Evolutionary conservation across 305 asterid genomes (phyloP).

Genomic region (Fraxinus velutina): DNA sequence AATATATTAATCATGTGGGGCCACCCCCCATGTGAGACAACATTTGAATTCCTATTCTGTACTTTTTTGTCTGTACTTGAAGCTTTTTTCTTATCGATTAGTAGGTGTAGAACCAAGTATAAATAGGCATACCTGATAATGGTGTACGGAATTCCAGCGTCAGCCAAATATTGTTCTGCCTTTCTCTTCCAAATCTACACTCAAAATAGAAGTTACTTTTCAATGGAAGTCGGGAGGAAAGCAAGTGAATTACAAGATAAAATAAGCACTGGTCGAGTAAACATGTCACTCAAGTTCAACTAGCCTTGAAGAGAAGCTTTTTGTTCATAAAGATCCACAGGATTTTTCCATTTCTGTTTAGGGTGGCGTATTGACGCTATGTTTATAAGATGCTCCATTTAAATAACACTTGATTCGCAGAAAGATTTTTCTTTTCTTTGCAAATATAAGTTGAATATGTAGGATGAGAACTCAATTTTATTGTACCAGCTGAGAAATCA

Average conservation of each 20-base stretch:
- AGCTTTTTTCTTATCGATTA: background rate
- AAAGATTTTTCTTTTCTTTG: background rate
- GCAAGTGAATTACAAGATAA: background rate
- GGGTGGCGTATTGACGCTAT: background rate
- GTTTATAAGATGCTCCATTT: background rate
- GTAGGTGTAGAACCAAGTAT: background rate
- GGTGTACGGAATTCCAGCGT: constrained; percentile 86
- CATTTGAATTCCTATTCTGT: too few species aligned
- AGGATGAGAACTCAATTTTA: background rate
- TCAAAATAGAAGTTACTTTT: background rate
- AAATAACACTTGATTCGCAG: background rate
- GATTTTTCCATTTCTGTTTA: background rate
- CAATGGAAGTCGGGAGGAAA: background rate
- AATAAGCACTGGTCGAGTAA: background rate
- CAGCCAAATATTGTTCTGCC: constrained; percentile 82
- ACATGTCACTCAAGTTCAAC: background rate
- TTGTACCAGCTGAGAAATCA: background rate
- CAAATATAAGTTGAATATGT: background rate
- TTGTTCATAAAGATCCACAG: background rate
- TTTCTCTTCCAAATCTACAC: constrained; percentile 64
- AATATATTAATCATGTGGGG: too few species aligned
- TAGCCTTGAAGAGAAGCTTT: background rate
- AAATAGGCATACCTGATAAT: constrained; percentile 59
- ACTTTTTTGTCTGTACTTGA: too few species aligned
- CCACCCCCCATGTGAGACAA: too few species aligned